Base-by-base conservation (phyloP, 1,284 basidiomycete species). In the Fomes fomentarius region DNA sequence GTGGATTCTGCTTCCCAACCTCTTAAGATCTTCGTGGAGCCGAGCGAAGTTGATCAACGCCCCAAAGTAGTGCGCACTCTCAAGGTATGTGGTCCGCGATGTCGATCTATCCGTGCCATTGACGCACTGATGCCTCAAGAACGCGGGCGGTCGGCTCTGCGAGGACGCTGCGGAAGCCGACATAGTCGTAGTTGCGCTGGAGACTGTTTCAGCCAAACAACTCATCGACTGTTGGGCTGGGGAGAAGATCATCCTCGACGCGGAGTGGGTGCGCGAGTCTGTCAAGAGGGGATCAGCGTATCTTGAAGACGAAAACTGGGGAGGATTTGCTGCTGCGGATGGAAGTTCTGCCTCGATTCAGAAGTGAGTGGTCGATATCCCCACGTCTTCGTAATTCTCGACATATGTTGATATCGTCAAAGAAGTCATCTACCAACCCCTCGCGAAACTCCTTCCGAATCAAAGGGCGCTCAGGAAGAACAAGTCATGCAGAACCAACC, bases 181-280 rank as follows among this genome's bases (percentile, higher is more conserved):
- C 14, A 72, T 86, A 33, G 79, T 88, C 39, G 67, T 89, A 12
- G 80, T 88, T 4, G 78, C 86, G 56, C 70, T 78, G 0, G 67
- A 70, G n/a, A 75, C 80, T 0, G 62, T 70, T n/a, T 75, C 78
- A 38, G 85, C 84, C 9, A 73, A 71, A 60, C 72, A 74, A 17
- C 79, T 84, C 60, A 75, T 84, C 54, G 76, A 79, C 39, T 78
- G 80, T 28, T 87, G 84, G 83, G 74, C 75, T 6, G 66, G 67
- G 28, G 81, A 83, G 47, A 85, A 83, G 64, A 72, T 71, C 2
- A 71, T 77, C 5, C 69, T 85, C 47, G 73, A 79, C 39, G 52
- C 52, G n/a, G 21, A 10, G 25, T 66, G 65, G 65, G 59, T 56
- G 12, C 47, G 41, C 8, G 42, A 50, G 35, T 62, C 62, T 2